Evolutionary conservation across 202 grass and related monocot genomes (phyloP).

Genomic region (Brachypodium distachyon): DNA sequence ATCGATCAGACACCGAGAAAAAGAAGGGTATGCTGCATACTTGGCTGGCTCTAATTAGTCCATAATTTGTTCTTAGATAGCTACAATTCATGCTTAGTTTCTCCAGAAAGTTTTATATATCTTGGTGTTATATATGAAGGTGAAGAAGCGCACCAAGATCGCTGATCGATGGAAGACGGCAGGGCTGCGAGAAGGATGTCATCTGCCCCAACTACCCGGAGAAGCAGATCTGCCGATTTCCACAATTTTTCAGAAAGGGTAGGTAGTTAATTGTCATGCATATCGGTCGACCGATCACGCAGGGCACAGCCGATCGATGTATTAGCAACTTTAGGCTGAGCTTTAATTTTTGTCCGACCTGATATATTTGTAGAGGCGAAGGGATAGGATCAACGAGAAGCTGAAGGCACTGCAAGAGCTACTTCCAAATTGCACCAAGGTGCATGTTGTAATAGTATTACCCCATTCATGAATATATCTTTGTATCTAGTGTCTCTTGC

Average conservation of each 20-base stretch:
- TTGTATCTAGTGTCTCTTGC: background rate
- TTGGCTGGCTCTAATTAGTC: background rate
- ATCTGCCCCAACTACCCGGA: slow-evolving; percentile 17
- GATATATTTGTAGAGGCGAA: slow-evolving; percentile 54
- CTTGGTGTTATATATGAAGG: background rate
- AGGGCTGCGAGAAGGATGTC: slow-evolving; percentile 16
- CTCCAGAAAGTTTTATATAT: background rate
- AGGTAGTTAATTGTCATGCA: background rate
- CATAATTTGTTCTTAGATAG: background rate
- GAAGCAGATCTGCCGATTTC: slow-evolving; percentile 65
- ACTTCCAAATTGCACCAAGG: slow-evolving; percentile 80
- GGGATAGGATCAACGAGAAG: slow-evolving; percentile 93
- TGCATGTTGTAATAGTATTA: slow-evolving; percentile 32
- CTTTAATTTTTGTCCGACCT: background rate
- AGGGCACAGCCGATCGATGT: background rate
- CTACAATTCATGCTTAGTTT: background rate
- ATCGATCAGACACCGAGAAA: background rate
- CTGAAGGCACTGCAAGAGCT: slow-evolving; percentile 81
- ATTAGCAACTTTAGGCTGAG: background rate
- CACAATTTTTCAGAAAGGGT: slow-evolving; percentile 95
- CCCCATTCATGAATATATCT: background rate
- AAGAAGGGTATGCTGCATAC: background rate
- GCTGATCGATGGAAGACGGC: slow-evolving; percentile 24
- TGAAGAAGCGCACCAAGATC: background rate
- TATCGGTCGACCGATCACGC: background rate